These are phyloP conservation scores for Salvia splendens DNA, from an alignment of 257 asterid species.

Conservation along the genomic window DNA sequence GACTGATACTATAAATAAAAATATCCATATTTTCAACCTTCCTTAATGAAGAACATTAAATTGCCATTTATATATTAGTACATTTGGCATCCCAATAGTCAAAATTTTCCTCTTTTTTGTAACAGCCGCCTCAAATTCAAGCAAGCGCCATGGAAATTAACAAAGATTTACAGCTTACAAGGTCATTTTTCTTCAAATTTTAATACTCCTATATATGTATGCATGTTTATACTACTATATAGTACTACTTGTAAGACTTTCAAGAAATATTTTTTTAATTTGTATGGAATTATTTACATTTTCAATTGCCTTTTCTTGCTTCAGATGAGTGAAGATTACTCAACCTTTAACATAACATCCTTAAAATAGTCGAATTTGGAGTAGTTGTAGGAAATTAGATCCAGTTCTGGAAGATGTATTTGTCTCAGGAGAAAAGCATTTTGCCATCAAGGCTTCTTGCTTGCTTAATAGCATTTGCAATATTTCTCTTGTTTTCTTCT, in stretches of 20 bases:
- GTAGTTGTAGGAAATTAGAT: not conserved
- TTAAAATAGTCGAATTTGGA: not conserved
- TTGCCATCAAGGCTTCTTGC: slow-evolving; percentile 59
- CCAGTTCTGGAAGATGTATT: slow-evolving; percentile 38
- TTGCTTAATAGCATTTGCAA: slow-evolving; percentile 54
- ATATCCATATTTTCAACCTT: not conserved
- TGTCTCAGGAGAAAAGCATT: slow-evolving; percentile 52
- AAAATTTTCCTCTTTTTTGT: not conserved
- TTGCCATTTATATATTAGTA: not conserved
- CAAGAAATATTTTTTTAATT: not conserved
- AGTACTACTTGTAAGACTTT: not conserved
- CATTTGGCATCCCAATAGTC: slow-evolving; percentile 26
- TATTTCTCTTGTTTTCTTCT: slow-evolving; percentile 58
- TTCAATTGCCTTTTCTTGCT: not conserved
- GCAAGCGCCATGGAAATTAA: slow-evolving; percentile 8
- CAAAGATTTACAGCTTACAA: slow-evolving; percentile 21
- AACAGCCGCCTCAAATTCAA: not conserved
- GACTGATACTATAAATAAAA: not conserved
- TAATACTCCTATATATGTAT: not conserved
- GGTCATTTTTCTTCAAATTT: slow-evolving; percentile 28
- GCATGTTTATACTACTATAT: not conserved
- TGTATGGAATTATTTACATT: not conserved
- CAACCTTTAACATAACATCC: not conserved
- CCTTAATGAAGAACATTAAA: not conserved
- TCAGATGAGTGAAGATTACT: slow-evolving; percentile 14